Conservation (phyloP, 2,329 filamentous ascomycete species). For the Aureobasidium sp. region DNA sequence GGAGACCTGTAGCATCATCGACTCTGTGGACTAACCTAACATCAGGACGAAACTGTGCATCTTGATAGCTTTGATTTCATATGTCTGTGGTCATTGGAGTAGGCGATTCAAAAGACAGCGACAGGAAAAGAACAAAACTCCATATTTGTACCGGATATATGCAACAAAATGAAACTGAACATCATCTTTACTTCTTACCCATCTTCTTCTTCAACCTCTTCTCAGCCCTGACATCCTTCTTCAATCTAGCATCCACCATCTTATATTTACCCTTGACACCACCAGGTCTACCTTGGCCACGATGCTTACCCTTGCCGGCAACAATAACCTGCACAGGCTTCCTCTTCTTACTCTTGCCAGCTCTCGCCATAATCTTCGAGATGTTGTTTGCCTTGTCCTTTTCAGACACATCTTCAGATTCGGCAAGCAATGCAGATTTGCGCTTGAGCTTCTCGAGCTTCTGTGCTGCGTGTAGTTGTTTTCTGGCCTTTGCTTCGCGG, state of each 20-base stretch:
- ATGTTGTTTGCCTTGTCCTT: slow-evolving; percentile 91
- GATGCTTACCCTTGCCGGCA: slow-evolving; percentile 73
- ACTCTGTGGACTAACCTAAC: too few relatives aligned
- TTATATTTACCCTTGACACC: slow-evolving; percentile 96
- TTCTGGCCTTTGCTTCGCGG: slow-evolving; percentile 86
- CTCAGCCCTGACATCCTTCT: slow-evolving; percentile 87
- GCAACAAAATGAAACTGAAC: too few relatives aligned
- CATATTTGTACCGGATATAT: too few relatives aligned
- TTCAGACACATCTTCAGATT: slow-evolving; percentile 88
- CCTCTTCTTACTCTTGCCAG: slow-evolving; percentile 77
- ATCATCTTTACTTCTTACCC: background rate
- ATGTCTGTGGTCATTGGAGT: too few relatives aligned
- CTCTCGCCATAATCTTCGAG: slow-evolving; percentile 69
- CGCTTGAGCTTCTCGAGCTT: slow-evolving; percentile 89
- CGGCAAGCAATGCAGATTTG: slow-evolving; percentile 84
- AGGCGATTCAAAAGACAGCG: too few relatives aligned
- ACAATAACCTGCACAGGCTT: slow-evolving; percentile 81
- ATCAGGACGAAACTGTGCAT: too few relatives aligned
- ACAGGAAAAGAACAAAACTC: too few relatives aligned
- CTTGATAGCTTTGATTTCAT: too few relatives aligned
- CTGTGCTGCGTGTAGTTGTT: slow-evolving; percentile 93
- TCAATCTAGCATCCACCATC: slow-evolving; percentile 90
- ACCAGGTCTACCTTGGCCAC: slow-evolving; percentile 75
- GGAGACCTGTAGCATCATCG: too few relatives aligned
- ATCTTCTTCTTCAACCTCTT: slow-evolving; percentile 63